Percentiles rank a stretch among this genome's conserved stretches.
Evolutionary conservation across 257 asterid species (phyloP).

Genomic region (Fraxinus americana): DNA sequence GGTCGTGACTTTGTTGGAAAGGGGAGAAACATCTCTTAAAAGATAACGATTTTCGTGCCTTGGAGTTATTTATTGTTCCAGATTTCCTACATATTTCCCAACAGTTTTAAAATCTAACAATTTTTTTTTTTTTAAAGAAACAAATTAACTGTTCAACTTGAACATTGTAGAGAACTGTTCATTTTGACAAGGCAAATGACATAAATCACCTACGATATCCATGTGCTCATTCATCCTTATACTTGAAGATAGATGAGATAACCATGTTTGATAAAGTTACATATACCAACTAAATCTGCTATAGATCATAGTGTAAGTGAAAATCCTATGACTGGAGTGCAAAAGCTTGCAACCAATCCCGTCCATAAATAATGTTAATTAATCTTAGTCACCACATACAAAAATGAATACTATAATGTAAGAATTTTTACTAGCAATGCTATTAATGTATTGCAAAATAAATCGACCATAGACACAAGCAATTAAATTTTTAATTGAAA

Average conservation of each 20-base stretch:
- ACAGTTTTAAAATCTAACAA: no score
- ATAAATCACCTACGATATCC: no score
- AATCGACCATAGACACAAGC: not conserved
- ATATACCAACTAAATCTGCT: conserved; percentile 9
- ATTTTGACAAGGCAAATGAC: no score
- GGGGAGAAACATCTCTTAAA: no score
- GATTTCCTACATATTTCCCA: no score
- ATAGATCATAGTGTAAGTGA: not conserved
- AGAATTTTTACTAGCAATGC: not conserved
- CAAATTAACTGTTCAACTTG: no score
- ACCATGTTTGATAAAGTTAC: not conserved
- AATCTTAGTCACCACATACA: not conserved
- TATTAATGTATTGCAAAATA: not conserved
- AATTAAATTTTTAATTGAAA: not conserved
- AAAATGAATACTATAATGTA: not conserved
- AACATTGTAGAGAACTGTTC: no score
- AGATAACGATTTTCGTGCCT: no score
- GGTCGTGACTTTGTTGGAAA: no score
- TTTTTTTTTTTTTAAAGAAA: no score
- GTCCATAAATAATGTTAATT: not conserved
- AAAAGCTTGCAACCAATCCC: not conserved
- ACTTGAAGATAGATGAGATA: not conserved
- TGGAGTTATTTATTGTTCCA: no score
- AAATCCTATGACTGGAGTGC: not conserved
- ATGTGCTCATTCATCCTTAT: no score